Evolutionary conservation across 176 grass and related monocot species (phyloP).

Genomic region (Pontederia crassipes): DNA sequence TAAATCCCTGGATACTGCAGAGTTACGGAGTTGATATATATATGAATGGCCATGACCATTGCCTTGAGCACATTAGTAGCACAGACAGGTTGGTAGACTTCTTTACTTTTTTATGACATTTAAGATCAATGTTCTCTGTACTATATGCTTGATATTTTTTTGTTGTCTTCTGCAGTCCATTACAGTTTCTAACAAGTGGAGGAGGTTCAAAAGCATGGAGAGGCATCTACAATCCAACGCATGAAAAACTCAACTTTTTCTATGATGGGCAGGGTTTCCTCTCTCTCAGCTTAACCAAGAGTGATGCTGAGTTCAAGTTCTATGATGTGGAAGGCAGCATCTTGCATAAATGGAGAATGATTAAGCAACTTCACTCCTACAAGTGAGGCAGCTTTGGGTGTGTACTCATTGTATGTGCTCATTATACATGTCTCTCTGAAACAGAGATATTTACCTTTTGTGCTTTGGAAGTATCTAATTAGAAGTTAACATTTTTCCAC

Average conservation of each 20-base stretch:
- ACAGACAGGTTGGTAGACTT: not conserved
- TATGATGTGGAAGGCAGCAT: not conserved
- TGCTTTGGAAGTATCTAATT: too few species aligned
- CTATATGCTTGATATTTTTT: too few species aligned
- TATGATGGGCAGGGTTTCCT: slow-evolving; percentile 2
- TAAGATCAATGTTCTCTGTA: not conserved
- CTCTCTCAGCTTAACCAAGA: not conserved
- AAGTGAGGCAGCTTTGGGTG: not conserved
- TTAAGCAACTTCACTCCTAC: not conserved
- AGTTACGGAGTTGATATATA: not conserved
- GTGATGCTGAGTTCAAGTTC: not conserved
- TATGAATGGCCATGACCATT: not conserved
- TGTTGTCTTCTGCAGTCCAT: not conserved
- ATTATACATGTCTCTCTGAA: too few species aligned
- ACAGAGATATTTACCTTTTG: too few species aligned
- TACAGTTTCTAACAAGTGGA: slow-evolving; percentile 8
- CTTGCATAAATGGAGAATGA: not conserved
- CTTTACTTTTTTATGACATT: not conserved
- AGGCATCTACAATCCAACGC: not conserved
- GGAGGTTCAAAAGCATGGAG: slow-evolving; percentile 1
- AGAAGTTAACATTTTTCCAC: too few species aligned
- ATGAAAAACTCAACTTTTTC: not conserved
- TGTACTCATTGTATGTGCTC: too few species aligned
- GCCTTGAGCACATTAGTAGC: slow-evolving; percentile 1
- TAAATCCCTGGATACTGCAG: not conserved